Conservation (phyloP, 805 yeast species). For the Candida peoriensis region DNA sequence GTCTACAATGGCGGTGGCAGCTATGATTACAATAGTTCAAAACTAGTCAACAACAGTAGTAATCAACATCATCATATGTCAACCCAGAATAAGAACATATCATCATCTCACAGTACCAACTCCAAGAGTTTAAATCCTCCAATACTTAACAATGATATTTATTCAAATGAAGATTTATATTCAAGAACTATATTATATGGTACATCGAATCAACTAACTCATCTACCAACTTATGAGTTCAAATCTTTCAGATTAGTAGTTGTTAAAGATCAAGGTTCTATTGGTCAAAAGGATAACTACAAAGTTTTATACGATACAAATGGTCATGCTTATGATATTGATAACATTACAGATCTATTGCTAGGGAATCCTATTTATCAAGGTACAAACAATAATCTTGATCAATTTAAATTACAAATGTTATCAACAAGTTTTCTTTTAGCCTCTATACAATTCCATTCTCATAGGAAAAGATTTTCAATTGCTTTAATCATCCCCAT, state of each 20-base stretch:
- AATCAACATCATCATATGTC: too few species aligned
- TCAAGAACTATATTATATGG: slow-evolving; percentile 25
- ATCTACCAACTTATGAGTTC: slow-evolving; percentile 7
- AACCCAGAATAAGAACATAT: too few species aligned
- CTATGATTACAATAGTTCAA: too few species aligned
- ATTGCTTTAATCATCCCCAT: slow-evolving; percentile 28
- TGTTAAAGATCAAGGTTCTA: slow-evolving; percentile 33
- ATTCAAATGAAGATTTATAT: slow-evolving; percentile 20
- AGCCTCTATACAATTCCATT: slow-evolving; percentile 25
- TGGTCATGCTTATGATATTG: slow-evolving; percentile 9
- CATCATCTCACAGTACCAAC: too few species aligned
- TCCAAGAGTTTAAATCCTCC: too few species aligned
- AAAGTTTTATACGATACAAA: slow-evolving; percentile 27
- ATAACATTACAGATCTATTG: slow-evolving; percentile 30
- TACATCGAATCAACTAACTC: slow-evolving; percentile 13
- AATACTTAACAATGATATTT: too few species aligned
- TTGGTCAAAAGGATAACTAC: slow-evolving; percentile 31
- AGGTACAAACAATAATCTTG: slow-evolving; percentile 23
- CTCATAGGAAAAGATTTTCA: slow-evolving; percentile 28
- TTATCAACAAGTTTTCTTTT: slow-evolving; percentile 23
- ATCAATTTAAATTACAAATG: slow-evolving; percentile 23
- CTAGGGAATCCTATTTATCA: slow-evolving; percentile 34
- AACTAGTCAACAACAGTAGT: too few species aligned
- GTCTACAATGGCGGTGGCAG: too few species aligned
- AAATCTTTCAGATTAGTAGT: slow-evolving; percentile 30